phyloP scores from a whole-genome alignment of 768 basidiomycete species.

The Thelephora aurantiotincta region DNA sequence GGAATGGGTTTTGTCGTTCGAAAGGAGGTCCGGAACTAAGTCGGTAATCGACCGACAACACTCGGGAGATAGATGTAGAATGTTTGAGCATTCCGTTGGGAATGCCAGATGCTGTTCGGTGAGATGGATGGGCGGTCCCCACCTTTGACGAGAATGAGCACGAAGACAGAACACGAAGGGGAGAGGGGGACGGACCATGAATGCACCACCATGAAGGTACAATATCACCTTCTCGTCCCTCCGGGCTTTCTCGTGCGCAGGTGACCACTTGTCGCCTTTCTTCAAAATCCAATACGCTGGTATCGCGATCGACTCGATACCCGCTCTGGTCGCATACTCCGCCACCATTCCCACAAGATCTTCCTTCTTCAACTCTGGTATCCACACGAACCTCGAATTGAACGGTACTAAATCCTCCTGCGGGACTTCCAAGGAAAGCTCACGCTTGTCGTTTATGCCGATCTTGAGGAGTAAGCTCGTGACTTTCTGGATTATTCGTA shows the following conservation, averaged over 20 bases:
- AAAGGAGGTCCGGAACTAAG: slow-evolving; percentile 35
- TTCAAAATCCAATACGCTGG: slow-evolving; percentile 11
- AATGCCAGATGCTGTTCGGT: not conserved
- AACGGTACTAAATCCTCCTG: not conserved
- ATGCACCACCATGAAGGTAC: slow-evolving; percentile 11
- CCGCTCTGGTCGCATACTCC: slow-evolving; percentile 2
- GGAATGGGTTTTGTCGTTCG: slow-evolving; percentile 39
- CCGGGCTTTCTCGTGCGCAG: slow-evolving; percentile 9
- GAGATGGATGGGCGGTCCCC: not conserved
- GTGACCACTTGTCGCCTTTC: slow-evolving; percentile 1
- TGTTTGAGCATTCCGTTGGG: not conserved
- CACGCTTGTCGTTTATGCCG: not conserved
- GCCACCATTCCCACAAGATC: slow-evolving; percentile 1
- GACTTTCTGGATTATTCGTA: slow-evolving; percentile 1
- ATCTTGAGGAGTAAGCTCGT: not conserved
- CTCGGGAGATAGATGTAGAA: slow-evolving; percentile 21
- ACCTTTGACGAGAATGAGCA: not conserved
- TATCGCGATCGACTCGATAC: slow-evolving; percentile 3
- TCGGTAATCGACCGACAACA: slow-evolving; percentile 55
- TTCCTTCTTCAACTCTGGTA: slow-evolving; percentile 6
- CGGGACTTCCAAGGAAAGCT: slow-evolving; percentile 1
- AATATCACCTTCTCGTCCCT: slow-evolving; percentile 11
- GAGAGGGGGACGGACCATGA: not conserved
- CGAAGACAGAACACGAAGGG: not conserved
- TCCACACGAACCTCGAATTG: slow-evolving; percentile 9